These are phyloP conservation scores for Xerocomus nothofagi DNA, from an alignment of 1,284 basidiomycete species.

Conservation along the genomic window DNA sequence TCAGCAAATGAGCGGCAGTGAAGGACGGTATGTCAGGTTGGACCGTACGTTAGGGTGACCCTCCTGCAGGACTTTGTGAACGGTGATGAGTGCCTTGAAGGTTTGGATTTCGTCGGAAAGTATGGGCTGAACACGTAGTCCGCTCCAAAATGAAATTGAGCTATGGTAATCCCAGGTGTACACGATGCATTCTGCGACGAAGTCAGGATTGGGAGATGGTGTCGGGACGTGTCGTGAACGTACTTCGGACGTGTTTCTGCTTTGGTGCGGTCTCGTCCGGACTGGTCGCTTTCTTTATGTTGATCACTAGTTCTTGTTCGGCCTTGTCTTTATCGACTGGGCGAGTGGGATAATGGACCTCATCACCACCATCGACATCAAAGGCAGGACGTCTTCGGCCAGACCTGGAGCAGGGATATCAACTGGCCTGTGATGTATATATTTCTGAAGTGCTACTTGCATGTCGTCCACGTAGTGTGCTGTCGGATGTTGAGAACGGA, in stretches of 20 bases:
- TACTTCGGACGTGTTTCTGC: conserved; percentile 96
- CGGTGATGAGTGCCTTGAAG: conserved; percentile 93
- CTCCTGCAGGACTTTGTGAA: conserved; percentile 95
- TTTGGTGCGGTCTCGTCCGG: conserved; percentile 92
- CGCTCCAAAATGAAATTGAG: conserved; percentile 96
- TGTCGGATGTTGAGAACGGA: not conserved
- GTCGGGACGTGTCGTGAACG: conserved; percentile 37
- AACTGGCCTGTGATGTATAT: conserved; percentile 18
- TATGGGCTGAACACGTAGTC: conserved; percentile 91
- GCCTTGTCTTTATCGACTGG: conserved; percentile 98
- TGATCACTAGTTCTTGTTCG: conserved; percentile 85
- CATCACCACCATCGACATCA: conserved; percentile 67
- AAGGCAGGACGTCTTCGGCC: conserved; percentile 47
- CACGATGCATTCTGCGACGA: conserved; percentile 82
- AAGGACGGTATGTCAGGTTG: not conserved
- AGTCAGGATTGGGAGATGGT: conserved; percentile 15
- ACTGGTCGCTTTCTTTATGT: conserved; percentile 96
- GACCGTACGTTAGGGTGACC: conserved; percentile 83
- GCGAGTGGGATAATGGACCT: conserved; percentile 88
- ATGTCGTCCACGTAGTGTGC: conserved; percentile 21
- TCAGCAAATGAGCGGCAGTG: conserved; percentile 15
- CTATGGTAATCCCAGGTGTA: conserved; percentile 99
- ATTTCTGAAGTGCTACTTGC: conserved; percentile 20
- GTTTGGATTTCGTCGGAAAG: conserved; percentile 94
- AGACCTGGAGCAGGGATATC: conserved; percentile 27